phyloP scores from a whole-genome alignment of 1,284 basidiomycete species.

The Ceratobasidium sp. region DNA sequence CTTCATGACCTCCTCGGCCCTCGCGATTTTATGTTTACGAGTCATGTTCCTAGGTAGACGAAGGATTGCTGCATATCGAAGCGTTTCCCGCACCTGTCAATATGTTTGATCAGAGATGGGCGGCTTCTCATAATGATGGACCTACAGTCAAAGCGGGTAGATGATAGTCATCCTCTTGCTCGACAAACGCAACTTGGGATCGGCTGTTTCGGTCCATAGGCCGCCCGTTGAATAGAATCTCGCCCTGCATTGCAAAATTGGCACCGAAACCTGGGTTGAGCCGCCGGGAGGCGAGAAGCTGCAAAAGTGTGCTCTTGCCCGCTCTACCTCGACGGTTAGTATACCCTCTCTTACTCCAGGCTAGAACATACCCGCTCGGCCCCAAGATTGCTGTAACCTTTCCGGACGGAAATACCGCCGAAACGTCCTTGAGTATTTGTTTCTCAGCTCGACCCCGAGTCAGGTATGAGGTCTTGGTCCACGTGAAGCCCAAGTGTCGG shows the following conservation, averaged over 20 bases:
- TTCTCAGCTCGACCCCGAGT: slow-evolving; percentile 2
- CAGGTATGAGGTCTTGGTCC: slow-evolving; percentile 47
- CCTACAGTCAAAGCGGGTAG: slow-evolving; percentile 56
- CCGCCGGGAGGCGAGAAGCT: slow-evolving; percentile 54
- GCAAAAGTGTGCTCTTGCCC: slow-evolving; percentile 58
- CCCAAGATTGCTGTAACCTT: slow-evolving; percentile 54
- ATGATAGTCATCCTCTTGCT: slow-evolving; percentile 61
- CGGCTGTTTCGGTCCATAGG: slow-evolving; percentile 46
- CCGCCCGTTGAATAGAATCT: slow-evolving; percentile 51
- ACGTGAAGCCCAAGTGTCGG: slow-evolving; percentile 48
- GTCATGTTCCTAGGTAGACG: slow-evolving; percentile 55
- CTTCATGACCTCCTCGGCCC: slow-evolving; percentile 58
- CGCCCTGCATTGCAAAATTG: slow-evolving; percentile 49
- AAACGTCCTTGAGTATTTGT: slow-evolving; percentile 54
- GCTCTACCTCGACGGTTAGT: slow-evolving; percentile 50
- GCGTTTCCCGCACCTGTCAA: slow-evolving; percentile 51
- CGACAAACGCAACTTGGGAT: slow-evolving; percentile 57
- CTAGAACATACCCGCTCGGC: slow-evolving; percentile 45
- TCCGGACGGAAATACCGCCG: slow-evolving; percentile 54
- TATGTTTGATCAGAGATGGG: too few species aligned
- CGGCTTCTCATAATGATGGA: too few species aligned
- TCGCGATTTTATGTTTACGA: slow-evolving; percentile 52
- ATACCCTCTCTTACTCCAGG: not conserved
- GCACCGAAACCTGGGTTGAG: slow-evolving; percentile 50
- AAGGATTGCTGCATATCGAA: slow-evolving; percentile 58